These are phyloP conservation scores for Dactylellina sp. DNA, from an alignment of 2,329 filamentous ascomycete genomes.

Conservation along the genomic window DNA sequence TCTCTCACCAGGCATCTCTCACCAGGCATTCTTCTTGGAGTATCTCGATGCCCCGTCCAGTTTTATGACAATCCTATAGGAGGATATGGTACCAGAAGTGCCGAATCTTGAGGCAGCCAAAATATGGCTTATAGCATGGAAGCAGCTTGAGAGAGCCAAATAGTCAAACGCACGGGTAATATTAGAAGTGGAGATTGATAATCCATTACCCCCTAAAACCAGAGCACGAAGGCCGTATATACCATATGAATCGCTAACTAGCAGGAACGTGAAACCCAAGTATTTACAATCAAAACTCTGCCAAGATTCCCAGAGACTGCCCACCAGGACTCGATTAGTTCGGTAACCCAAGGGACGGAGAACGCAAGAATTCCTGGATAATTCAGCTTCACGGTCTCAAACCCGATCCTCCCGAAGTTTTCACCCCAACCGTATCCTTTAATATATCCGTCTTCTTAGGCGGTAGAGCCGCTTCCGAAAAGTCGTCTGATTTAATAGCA, in stretches of 20 bases:
- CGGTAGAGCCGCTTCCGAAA: slow-evolving; percentile 93
- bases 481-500: slow-evolving; percentile 94
- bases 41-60: too few relatives aligned
- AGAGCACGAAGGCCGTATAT: slow-evolving; percentile 1
- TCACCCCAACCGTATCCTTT: slow-evolving; percentile 24
- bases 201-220: not conserved
- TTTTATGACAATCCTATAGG: too few relatives aligned
- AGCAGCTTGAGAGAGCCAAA: too few relatives aligned
- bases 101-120: too few relatives aligned
- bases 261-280: not conserved
- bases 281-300: not conserved
- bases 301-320: too few relatives aligned
- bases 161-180: too few relatives aligned
- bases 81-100: too few relatives aligned
- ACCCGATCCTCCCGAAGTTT: slow-evolving; percentile 13
- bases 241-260: slow-evolving; percentile 13
- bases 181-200: not conserved
- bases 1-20: too few relatives aligned
- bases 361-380: not conserved
- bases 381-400: slow-evolving; percentile 19
- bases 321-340: too few relatives aligned
- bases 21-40: too few relatives aligned
- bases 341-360: not conserved
- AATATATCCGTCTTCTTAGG: slow-evolving; percentile 64
- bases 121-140: too few relatives aligned